These are phyloP conservation scores for Yarrowia phangngaensis DNA, from an alignment of 805 yeast species.

Conservation along the genomic window DNA sequence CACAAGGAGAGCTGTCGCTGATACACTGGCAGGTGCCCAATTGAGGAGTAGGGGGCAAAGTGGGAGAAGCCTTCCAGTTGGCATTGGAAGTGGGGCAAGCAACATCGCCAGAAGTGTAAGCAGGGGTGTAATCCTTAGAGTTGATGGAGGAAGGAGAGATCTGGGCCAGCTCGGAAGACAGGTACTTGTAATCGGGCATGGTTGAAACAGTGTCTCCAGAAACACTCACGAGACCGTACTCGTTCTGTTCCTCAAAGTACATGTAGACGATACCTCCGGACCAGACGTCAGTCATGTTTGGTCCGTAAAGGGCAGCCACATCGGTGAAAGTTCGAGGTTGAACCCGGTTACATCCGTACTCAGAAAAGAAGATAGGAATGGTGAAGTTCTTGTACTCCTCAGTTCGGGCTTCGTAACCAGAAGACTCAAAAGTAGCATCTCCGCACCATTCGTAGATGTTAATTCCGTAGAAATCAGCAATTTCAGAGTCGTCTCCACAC, in stretches of 20 bases:
- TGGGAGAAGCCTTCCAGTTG: conserved; percentile 64
- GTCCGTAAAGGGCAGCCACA: conserved; percentile 60
- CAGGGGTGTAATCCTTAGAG: conserved; percentile 40
- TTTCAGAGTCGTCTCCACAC: conserved; percentile 63
- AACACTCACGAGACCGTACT: conserved; percentile 73
- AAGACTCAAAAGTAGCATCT: conserved; percentile 46
- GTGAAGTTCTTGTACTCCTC: conserved; percentile 65
- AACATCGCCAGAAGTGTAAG: conserved; percentile 41
- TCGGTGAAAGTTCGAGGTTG: conserved; percentile 76
- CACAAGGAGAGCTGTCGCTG: conserved; percentile 53
- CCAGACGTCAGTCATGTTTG: conserved; percentile 83
- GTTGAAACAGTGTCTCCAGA: conserved; percentile 52
- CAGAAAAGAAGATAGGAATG: conserved; percentile 82
- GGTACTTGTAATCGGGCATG: conserved; percentile 55
- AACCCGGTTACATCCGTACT: conserved; percentile 77
- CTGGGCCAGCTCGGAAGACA: conserved; percentile 51
- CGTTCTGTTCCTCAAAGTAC: conserved; percentile 80
- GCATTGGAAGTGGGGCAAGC: conserved; percentile 51
- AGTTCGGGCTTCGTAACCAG: conserved; percentile 72
- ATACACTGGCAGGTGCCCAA: conserved; percentile 63
- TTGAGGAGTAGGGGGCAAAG: conserved; percentile 76
- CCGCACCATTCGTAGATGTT: conserved; percentile 93
- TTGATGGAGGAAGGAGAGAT: conserved; percentile 51
- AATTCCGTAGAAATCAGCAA: conserved; percentile 75
- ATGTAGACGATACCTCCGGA: conserved; percentile 92